These are phyloP conservation scores for Dichomitus squalens DNA, from an alignment of 1,284 basidiomycete species.

Conservation along the genomic window DNA sequence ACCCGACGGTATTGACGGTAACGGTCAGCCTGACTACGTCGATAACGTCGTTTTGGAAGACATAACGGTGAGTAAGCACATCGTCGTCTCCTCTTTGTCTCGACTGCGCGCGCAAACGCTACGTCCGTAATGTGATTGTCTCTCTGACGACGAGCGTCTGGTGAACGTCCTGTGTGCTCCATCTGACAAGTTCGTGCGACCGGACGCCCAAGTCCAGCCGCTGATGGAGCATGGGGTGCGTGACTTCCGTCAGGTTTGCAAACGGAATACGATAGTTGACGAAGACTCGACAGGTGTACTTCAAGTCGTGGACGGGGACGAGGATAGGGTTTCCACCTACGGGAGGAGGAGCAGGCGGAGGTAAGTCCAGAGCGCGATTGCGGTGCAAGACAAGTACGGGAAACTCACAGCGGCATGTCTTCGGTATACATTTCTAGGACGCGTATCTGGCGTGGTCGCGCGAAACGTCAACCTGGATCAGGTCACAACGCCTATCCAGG, in stretches of 20 bases:
- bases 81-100: too few relatives aligned
- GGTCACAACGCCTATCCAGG: constrained; percentile 47
- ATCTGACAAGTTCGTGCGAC: constrained; percentile 45
- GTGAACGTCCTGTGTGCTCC: not conserved
- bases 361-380: constrained; percentile 30
- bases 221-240: constrained; percentile 55
- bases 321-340: constrained; percentile 60
- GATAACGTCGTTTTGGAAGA: constrained; percentile 56
- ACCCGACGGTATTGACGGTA: not conserved
- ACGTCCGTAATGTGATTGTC: not conserved
- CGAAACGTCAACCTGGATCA: constrained; percentile 49
- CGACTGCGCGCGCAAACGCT: too few relatives aligned
- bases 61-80: constrained; percentile 39
- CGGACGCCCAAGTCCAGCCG: constrained; percentile 51
- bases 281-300: constrained; percentile 48
- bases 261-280: not conserved
- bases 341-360: constrained; percentile 61
- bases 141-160: not conserved
- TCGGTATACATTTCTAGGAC: constrained; percentile 37
- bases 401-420: not conserved
- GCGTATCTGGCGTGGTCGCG: constrained; percentile 51
- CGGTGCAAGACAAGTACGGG: not conserved
- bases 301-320: constrained; percentile 65
- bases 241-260: constrained; percentile 4
- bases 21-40: constrained; percentile 53